Evolutionary conservation across 108 stramenopile genomes (phyloP).

Genomic region (Aurantiochytrium sp.): DNA sequence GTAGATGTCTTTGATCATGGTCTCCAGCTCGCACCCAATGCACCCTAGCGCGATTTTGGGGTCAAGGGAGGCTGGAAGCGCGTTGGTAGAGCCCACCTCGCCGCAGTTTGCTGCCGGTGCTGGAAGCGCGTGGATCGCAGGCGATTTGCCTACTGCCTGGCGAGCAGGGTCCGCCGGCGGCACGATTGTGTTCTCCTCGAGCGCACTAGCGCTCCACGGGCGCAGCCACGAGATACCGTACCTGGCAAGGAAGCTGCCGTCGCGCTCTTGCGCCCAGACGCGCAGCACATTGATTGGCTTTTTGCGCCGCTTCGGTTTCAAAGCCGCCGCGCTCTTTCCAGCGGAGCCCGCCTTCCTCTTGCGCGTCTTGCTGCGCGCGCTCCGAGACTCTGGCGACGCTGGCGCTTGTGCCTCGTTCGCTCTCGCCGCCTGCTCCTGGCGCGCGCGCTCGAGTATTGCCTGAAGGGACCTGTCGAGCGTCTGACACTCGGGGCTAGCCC

Average conservation of each 20-base stretch:
- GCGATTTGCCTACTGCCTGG: no score
- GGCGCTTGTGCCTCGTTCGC: not conserved
- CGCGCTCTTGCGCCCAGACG: not conserved
- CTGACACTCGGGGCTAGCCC: not conserved
- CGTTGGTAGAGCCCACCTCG: no score
- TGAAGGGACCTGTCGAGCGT: not conserved
- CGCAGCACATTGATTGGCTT: not conserved
- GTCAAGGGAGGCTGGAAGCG: not conserved
- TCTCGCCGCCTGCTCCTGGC: not conserved
- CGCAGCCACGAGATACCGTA: not conserved
- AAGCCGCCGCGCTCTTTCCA: not conserved
- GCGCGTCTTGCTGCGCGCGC: not conserved
- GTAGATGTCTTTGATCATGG: not conserved
- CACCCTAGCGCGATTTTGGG: not conserved
- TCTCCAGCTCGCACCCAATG: constrained; percentile 13
- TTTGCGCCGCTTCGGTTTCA: not conserved
- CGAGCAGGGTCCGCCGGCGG: no score
- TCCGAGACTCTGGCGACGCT: no score
- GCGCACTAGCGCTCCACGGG: no score
- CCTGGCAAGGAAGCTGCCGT: not conserved
- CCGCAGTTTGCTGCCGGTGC: no score
- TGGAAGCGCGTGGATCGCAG: no score
- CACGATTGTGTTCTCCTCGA: no score
- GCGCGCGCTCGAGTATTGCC: not conserved
- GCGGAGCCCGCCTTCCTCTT: no score